Evolutionary conservation across 768 basidiomycete species (phyloP), one percentile per base, ranked within the genome.

Genomic region (Auriscalpium orientale): DNA sequence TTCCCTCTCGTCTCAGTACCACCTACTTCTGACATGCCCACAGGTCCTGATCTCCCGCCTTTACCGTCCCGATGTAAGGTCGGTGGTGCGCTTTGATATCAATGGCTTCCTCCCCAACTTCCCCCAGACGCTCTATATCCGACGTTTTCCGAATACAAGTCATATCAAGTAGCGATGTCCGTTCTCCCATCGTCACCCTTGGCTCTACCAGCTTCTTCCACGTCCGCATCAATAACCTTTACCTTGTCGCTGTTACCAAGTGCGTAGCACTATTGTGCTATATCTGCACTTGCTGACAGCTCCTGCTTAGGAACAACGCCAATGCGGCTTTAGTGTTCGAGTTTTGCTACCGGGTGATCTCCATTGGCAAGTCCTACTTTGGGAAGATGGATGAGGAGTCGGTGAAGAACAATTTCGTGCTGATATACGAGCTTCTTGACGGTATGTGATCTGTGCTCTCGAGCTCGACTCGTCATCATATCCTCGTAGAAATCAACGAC

Each of bases 191-290:
- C 66, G 90, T 98, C 68, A 98, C 97, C 0, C 80, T 99, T 21
- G 95, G 95, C 22, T 98, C 94, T 20, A 98, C 95, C 0, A 95
- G 94, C 66, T 99, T 99, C 82, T 98, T 99, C 70, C 97, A 99
- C 67, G 95, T 98, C 58, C 78, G 93, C 59, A 78, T 95, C 56
- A 95, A 95, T 74, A 98, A 97, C 64, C 79, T 99, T 44, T 99
- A 98, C 67, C 80, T 99, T 28, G 88, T 97, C 5, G 92, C 92
- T 4, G 92, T 98, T 13, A 98, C 95, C 22, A 98, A 98, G 94
- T 94, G 55, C 10, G 58, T 64, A 82, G 69, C 21, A 11, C 28
- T 21, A 43, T 45, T 34, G 43, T n/a, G 28, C 48, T 28, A 9
- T 56, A 50, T 18, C 53, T 3, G 21, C 5, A 15, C 20, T 10